These are phyloP conservation scores for Secale cereale DNA, from an alignment of 176 grass and related monocot species.

Conservation along the genomic window DNA sequence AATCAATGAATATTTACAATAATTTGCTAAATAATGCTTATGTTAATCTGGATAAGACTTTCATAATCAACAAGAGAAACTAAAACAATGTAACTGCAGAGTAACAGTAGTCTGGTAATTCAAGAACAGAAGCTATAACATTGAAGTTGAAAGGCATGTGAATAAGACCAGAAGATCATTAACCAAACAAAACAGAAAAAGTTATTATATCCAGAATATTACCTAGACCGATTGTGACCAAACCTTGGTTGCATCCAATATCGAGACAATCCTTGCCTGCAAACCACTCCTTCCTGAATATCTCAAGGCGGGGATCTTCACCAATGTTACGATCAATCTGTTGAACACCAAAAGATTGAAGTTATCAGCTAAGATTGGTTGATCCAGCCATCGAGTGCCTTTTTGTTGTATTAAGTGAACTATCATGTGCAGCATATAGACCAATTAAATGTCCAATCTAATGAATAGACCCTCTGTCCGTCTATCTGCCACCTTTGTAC, in stretches of 20 bases:
- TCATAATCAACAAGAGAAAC: background rate
- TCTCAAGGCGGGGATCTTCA: constrained; percentile 79
- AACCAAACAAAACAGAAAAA: constrained; percentile 13
- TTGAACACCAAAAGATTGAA: background rate
- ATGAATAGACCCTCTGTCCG: background rate
- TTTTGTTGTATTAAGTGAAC: background rate
- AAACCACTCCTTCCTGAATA: constrained; percentile 86
- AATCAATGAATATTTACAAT: background rate
- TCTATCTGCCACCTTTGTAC: background rate
- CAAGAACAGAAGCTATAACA: background rate
- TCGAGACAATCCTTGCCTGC: constrained; percentile 94
- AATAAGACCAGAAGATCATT: background rate
- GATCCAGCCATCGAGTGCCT: background rate
- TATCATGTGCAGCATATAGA: background rate
- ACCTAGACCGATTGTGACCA: constrained; percentile 84
- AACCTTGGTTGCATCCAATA: constrained; percentile 94
- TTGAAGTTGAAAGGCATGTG: background rate
- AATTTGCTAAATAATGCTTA: background rate
- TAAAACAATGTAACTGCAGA: constrained; percentile 1
- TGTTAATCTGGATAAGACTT: background rate
- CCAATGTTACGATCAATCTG: constrained; percentile 63
- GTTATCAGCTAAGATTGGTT: constrained; percentile 8
- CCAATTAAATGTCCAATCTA: background rate
- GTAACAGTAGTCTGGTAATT: background rate
- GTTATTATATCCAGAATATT: constrained; percentile 9